Evolutionary conservation across 106 monocot species (phyloP), one percentile per base, ranked within the genome.

Genomic region (Dioscorea alata): DNA sequence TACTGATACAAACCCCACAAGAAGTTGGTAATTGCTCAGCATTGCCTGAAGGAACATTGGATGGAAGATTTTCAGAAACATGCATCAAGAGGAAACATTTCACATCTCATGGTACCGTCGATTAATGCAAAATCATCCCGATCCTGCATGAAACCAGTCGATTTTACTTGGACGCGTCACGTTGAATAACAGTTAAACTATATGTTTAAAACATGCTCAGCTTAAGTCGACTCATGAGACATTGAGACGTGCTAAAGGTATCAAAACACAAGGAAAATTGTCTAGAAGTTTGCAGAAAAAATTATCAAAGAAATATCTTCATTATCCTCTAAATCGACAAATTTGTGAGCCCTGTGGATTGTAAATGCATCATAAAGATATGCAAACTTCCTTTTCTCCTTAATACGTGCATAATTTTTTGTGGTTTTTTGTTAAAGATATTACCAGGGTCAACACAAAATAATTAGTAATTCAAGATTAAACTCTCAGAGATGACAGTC

Each of bases 101-200:
- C 66, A 23, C 50, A 66, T 20, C 66, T 50, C 23, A 50, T 50
- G 19, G 23, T 42, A 9, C 66, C 50, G 23, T 66, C 66, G 4
- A 66, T 50, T 34, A 50, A 66, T 6, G 49, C 2, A 18, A 66
- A 4, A 23, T 66, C 66, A 66, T 50, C 49, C 7, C 49, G 66
- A n/a, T 66, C 66, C 66, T 66, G 66, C 66, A 66, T 23, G 19
- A 65, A 21, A 20, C 2, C 21, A 8, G 24, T 33, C 28, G 19
- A 18, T 54, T 54, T 18, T 13, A 54, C 18, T 33, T 32, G 5
- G 24, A 42, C 4, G 16, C n/a, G n/a, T n/a, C n/a, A n/a, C n/a
- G n/a, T n/a, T n/a, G n/a, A n/a, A n/a, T n/a, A n/a, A n/a, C n/a
- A n/a, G n/a, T n/a, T n/a, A n/a, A n/a, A n/a, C n/a, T n/a, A n/a